phyloP scores from a whole-genome alignment of 805 yeast species.

The Lachancea sp. region DNA sequence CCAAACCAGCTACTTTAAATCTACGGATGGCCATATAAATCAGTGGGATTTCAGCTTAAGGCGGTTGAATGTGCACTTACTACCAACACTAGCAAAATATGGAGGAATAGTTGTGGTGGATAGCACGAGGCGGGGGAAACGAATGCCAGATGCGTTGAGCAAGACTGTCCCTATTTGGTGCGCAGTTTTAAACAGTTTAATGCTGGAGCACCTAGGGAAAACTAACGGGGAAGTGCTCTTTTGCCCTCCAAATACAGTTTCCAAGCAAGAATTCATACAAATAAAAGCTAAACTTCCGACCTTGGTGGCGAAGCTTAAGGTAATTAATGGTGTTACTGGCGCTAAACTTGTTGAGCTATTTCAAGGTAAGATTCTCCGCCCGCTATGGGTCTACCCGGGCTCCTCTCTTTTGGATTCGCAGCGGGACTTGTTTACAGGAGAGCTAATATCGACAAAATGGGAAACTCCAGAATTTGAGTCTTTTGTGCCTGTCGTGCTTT shows the following conservation, averaged over 20 bases:
- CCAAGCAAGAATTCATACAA: constrained; percentile 48
- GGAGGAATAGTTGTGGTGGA: constrained; percentile 63
- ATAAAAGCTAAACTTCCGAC: constrained; percentile 43
- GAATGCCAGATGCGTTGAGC: constrained; percentile 79
- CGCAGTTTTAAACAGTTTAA: constrained; percentile 58
- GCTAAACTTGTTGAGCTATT: constrained; percentile 31
- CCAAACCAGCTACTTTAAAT: constrained; percentile 68
- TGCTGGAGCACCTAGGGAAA: constrained; percentile 34
- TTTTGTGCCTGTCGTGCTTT: constrained; percentile 41
- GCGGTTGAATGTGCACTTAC: constrained; percentile 66
- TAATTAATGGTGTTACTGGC: constrained; percentile 37
- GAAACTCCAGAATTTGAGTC: constrained; percentile 31
- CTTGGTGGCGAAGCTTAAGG: constrained; percentile 41
- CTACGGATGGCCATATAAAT: constrained; percentile 84
- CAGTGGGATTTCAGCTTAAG: constrained; percentile 76
- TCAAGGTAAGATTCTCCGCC: constrained; percentile 47
- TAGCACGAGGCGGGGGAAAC: constrained; percentile 79
- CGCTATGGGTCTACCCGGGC: constrained; percentile 66
- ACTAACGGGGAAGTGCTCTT: constrained; percentile 34
- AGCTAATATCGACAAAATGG: constrained; percentile 22
- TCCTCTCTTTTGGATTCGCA: constrained; percentile 20
- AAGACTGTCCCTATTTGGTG: constrained; percentile 93
- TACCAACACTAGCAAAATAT: constrained; percentile 39
- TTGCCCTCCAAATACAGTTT: constrained; percentile 49
- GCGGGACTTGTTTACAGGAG: constrained; percentile 30